Percentiles rank a stretch among this genome's conserved stretches.
Conservation (phyloP, 768 basidiomycete species). For the Panellus pusillus region DNA sequence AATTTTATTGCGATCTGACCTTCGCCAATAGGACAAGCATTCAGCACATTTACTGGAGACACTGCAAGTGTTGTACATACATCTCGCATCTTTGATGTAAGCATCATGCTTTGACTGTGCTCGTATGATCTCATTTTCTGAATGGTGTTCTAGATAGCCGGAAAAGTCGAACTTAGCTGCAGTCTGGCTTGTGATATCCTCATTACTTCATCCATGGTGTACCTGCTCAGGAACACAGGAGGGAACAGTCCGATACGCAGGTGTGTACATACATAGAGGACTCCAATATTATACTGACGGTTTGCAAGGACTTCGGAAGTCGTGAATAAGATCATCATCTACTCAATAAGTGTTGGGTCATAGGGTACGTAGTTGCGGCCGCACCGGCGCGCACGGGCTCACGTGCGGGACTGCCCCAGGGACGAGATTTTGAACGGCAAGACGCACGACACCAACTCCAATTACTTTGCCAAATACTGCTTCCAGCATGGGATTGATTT, state of each 20-base stretch:
- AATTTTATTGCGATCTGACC: background rate
- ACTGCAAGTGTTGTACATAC: background rate
- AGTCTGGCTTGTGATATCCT: background rate
- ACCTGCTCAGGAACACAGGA: background rate
- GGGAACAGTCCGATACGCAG: too few species aligned
- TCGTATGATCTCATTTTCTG: background rate
- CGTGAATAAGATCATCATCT: background rate
- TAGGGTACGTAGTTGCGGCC: constrained; percentile 51
- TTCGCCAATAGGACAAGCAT: background rate
- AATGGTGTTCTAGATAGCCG: background rate
- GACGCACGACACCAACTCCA: constrained; percentile 80
- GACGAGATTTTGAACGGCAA: constrained; percentile 94
- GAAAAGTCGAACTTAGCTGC: background rate
- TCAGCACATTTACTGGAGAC: background rate
- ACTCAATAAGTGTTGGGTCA: constrained; percentile 46
- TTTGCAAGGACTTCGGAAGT: background rate
- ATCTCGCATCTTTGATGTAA: background rate
- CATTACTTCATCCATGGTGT: background rate
- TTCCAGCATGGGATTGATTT: constrained; percentile 86
- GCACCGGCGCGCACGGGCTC: background rate
- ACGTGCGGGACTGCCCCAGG: constrained; percentile 34
- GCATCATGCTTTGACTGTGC: background rate
- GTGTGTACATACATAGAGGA: too few species aligned
- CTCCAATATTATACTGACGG: too few species aligned
- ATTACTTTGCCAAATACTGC: constrained; percentile 85